These are phyloP conservation scores for Trypanosoma brucei DNA, from an alignment of 208 protist genomes.

Conservation along the genomic window DNA sequence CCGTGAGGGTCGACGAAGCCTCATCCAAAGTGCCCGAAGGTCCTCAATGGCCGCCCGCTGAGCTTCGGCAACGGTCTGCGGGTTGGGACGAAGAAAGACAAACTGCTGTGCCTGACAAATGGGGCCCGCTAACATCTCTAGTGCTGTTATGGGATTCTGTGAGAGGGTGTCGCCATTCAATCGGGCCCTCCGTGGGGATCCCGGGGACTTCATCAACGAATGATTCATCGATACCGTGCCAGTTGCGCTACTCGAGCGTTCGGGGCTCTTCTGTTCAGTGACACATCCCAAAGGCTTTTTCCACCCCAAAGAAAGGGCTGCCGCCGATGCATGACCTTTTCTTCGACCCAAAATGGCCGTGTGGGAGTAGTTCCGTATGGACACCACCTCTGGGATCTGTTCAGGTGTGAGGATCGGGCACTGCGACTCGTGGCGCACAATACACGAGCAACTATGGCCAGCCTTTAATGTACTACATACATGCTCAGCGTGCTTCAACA, in stretches of 20 bases:
- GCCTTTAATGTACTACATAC: conserved; percentile 11
- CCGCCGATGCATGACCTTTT: background rate
- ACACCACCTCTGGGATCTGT: conserved; percentile 51
- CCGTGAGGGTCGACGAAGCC: conserved; percentile 26
- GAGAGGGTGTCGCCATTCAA: conserved; percentile 38
- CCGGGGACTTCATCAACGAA: background rate
- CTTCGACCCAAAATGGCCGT: conserved; percentile 6
- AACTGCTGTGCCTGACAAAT: conserved; percentile 43
- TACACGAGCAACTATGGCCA: conserved; percentile 4
- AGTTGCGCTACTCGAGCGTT: background rate
- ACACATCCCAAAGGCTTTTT: background rate
- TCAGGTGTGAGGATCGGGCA: conserved; percentile 49
- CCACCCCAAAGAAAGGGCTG: background rate
- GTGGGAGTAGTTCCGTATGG: conserved; percentile 56
- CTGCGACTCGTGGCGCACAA: conserved; percentile 2
- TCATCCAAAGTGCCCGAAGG: conserved; percentile 37
- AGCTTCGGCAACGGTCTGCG: conserved; percentile 24
- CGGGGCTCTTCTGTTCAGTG: background rate
- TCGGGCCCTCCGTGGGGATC: conserved; percentile 9
- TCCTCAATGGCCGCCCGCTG: conserved; percentile 42
- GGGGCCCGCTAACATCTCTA: conserved; percentile 40
- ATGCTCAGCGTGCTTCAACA: conserved; percentile 7
- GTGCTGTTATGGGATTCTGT: conserved; percentile 32
- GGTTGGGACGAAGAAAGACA: conserved; percentile 47
- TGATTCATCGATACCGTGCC: background rate